A percentile compares a stretch with the other conserved stretches of the same genome.
Conservation (phyloP, 805 yeast species). For the Saccharomycopsis sp. region DNA sequence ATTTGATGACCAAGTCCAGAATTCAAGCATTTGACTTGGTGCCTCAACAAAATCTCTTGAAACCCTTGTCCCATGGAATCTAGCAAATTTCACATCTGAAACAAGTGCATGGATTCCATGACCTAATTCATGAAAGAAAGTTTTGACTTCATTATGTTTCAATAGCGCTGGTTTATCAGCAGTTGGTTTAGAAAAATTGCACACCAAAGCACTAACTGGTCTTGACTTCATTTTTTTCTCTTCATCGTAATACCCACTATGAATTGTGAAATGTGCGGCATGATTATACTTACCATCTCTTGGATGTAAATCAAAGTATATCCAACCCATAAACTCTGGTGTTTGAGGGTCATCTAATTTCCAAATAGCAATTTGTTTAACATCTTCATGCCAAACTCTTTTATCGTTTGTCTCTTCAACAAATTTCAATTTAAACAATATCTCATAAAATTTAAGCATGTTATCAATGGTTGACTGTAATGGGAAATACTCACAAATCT, state of each 20-base stretch:
- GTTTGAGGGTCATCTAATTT: conserved; percentile 40
- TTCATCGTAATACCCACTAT: conserved; percentile 47
- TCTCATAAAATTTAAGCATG: conserved; percentile 67
- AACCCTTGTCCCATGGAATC: conserved; percentile 71
- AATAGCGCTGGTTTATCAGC: conserved; percentile 64
- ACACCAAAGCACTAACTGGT: conserved; percentile 74
- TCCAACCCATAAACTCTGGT: conserved; percentile 65
- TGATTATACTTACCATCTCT: conserved; percentile 82
- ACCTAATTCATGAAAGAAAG: conserved; percentile 84
- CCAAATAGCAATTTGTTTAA: conserved; percentile 67
- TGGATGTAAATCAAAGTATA: conserved; percentile 76
- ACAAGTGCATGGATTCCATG: conserved; percentile 78
- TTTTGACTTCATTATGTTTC: conserved; percentile 71
- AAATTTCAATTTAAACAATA: conserved; percentile 61
- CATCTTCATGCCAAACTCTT: conserved; percentile 75
- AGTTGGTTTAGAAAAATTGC: conserved; percentile 76
- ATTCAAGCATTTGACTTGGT: conserved; percentile 83
- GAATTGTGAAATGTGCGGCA: conserved; percentile 73
- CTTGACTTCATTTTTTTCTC: conserved; percentile 42
- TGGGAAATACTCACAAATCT: conserved; percentile 74
- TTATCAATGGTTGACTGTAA: conserved; percentile 54
- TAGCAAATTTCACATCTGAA: conserved; percentile 54
- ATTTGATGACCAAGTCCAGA: conserved; percentile 72
- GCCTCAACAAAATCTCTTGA: conserved; percentile 86
- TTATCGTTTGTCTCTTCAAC: conserved; percentile 39